phyloP scores from a whole-genome alignment of 352 stramenopile species.

The Stephanocyclus meneghinianus region DNA sequence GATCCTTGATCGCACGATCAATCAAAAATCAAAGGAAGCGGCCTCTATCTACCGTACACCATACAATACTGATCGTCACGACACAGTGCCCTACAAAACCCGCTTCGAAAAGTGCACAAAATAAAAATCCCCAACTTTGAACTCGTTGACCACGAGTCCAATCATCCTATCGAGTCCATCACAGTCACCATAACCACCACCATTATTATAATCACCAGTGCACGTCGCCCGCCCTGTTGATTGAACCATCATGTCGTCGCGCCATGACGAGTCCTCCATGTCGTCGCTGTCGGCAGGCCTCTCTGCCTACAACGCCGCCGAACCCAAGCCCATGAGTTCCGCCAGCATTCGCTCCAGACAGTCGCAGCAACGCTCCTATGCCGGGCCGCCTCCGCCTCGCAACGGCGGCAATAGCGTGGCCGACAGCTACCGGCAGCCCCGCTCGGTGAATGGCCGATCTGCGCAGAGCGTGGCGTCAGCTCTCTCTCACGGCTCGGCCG shows the following conservation, averaged over 20 bases:
- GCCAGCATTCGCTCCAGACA: neutral
- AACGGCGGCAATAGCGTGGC: constrained; percentile 6
- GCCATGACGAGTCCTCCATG: constrained; percentile 32
- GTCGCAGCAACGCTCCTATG: constrained; percentile 1
- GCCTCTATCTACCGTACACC: too few relatives aligned
- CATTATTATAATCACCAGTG: neutral
- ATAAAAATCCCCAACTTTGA: too few relatives aligned
- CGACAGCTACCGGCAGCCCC: constrained; percentile 18
- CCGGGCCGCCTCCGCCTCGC: constrained; percentile 6
- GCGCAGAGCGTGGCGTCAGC: constrained; percentile 16
- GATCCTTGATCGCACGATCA: too few relatives aligned
- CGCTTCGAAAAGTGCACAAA: too few relatives aligned
- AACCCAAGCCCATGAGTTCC: constrained; percentile 38
- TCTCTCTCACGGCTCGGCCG: constrained; percentile 11
- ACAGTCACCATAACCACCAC: neutral
- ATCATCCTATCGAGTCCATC: neutral
- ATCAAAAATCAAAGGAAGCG: too few relatives aligned
- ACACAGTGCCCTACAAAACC: too few relatives aligned
- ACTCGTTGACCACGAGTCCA: too few relatives aligned
- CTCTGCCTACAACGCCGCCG: constrained; percentile 41
- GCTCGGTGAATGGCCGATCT: neutral
- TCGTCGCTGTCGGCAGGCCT: constrained; percentile 38
- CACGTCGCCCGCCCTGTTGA: neutral
- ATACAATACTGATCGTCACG: too few relatives aligned
- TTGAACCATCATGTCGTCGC: constrained; percentile 3